Evolutionary conservation across 768 basidiomycete genomes (phyloP).

Genomic region (Lentinula detonsa): DNA sequence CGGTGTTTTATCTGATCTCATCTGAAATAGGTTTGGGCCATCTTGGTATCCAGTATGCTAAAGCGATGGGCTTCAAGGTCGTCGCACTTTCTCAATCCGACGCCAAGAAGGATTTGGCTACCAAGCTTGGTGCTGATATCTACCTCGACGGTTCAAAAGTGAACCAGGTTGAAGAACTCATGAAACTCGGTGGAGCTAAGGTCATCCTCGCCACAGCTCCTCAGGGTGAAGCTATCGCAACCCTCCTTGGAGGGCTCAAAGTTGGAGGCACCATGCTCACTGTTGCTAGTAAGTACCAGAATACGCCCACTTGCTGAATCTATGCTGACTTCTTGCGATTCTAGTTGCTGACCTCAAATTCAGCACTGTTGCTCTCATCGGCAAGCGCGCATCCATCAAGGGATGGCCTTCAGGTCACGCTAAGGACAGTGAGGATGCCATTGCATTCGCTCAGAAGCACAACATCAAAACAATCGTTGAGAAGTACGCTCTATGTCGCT

Average conservation of each 20-base stretch:
- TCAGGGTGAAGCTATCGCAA: not conserved
- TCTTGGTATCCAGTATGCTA: constrained; percentile 1
- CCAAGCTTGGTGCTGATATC: not conserved
- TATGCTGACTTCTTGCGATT: not conserved
- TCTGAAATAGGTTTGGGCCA: not conserved
- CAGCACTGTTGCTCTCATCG: not conserved
- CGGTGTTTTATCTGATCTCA: not conserved
- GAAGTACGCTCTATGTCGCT: not conserved
- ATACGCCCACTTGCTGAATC: not conserved
- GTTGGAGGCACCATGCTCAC: not conserved
- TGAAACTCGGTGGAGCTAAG: constrained; percentile 4
- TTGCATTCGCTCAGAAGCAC: constrained; percentile 1
- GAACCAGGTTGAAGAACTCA: constrained; percentile 1
- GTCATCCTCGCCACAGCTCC: constrained; percentile 3
- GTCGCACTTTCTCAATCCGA: constrained; percentile 2
- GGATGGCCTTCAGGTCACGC: constrained; percentile 1
- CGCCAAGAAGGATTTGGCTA: not conserved
- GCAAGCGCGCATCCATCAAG: not conserved
- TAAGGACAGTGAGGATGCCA: not conserved
- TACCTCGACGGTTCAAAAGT: constrained; percentile 1
- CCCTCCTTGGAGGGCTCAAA: not conserved
- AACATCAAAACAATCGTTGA: not conserved
- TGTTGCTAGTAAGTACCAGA: not conserved
- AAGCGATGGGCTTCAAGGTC: constrained; percentile 1
- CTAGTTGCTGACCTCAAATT: not conserved